Conservation (phyloP, 179 eudicot species). For the Heliamphora pulchella region DNA sequence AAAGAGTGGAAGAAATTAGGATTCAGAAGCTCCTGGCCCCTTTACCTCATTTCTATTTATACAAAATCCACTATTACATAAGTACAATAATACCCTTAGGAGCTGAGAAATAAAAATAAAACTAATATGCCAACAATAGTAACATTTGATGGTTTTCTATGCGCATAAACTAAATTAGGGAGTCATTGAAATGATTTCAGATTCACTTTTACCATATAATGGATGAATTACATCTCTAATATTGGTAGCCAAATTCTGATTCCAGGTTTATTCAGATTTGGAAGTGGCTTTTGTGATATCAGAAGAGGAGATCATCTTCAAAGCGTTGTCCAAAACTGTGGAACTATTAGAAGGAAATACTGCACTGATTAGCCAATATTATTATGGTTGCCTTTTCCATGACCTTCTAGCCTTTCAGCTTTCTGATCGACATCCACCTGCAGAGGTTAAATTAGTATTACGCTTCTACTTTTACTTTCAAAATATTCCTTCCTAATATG, state of each 20-base stretch:
- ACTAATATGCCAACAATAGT: no score
- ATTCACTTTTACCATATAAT: background rate
- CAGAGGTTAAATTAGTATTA: constrained; percentile 44
- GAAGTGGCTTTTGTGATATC: constrained; percentile 97
- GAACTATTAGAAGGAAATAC: constrained; percentile 91
- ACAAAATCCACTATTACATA: no score
- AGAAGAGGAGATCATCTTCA: constrained; percentile 64
- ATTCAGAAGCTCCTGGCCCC: no score
- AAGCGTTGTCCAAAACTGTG: constrained; percentile 80
- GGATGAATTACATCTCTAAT: background rate
- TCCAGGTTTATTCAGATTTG: constrained; percentile 86
- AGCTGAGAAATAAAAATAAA: no score
- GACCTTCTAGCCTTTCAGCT: constrained; percentile 92
- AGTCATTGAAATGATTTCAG: background rate
- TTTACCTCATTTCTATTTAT: no score
- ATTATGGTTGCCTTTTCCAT: constrained; percentile 90
- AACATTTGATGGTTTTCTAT: no score
- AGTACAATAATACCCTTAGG: no score
- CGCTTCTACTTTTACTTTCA: background rate
- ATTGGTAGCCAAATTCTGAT: constrained; percentile 11
- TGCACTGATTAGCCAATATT: constrained; percentile 79
- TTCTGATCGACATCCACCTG: constrained; percentile 76
- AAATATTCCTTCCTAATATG: background rate
- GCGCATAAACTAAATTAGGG: no score
- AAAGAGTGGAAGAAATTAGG: no score